Evolutionary conservation across 495 filamentous ascomycete genomes (phyloP), one percentile per base, ranked within the genome.

Genomic region (Massariosphaeria phaeospora): DNA sequence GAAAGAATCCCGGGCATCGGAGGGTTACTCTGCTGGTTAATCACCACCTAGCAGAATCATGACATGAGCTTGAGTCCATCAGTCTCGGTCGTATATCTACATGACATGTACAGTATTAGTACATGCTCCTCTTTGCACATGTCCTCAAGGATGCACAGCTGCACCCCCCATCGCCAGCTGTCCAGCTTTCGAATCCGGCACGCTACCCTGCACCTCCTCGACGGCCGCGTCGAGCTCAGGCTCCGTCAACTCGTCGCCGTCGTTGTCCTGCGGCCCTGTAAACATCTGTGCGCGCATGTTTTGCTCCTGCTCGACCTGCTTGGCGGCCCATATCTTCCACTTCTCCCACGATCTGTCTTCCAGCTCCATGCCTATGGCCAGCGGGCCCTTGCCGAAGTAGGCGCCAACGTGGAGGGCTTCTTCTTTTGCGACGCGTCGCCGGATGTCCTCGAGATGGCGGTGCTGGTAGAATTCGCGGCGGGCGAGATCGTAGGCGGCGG

Each of bases 401-500:
- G 89, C 93, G 40, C 93, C 93, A 9, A 83, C 84, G 56, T 83
- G 79, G 58, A 85, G 73, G 9, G 93, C 93, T 71, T 98, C 93
- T 72, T 98, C 93, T 20, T 79, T 77, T 1, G 90, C 89, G 61
- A 97, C 81, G 61, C 90, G 80, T 52, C 82, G 80, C 70, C 93
- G 82, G 38, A 93, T 80, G 48, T 96, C 90, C 64, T 94, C 83
- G 57, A 81, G 72, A 51, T 95, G 79, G 50, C 91, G 84, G 51
- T 90, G 68, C 45, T 75, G 73, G 72, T 97, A 97, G 72, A 98
- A 96, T 70, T 98, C 93, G 59, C 82, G 82, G 26, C 94, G 84
- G 17, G 87, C 90, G 39, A 74, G 76, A 73, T 96, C 90, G 72
- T 97, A 98, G n/a, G 91, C 88, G 56, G 72, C 56, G 12, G 73